Conservation (phyloP, 2,329 filamentous ascomycete genomes). For the Trichophaea hybrida region DNA sequence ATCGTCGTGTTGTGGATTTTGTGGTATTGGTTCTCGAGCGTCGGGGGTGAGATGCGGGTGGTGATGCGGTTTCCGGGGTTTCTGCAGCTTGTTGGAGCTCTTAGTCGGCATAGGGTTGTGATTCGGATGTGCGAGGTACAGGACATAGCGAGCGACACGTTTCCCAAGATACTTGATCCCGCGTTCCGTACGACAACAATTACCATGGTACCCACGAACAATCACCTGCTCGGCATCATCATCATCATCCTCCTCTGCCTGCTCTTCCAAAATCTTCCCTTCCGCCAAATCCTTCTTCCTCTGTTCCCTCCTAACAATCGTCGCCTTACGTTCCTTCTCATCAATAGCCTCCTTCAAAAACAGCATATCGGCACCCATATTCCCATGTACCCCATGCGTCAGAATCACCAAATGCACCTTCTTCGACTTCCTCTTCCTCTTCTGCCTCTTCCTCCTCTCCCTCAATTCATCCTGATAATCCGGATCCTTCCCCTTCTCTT, state of each 20-base stretch:
- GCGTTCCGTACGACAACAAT: slow-evolving; percentile 78
- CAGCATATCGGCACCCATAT: slow-evolving; percentile 89
- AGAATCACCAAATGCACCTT: slow-evolving; percentile 82
- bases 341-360: slow-evolving; percentile 97
- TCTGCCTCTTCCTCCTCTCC: slow-evolving; percentile 25
- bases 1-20: slow-evolving; percentile 16
- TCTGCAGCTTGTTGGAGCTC: slow-evolving; percentile 29
- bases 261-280: slow-evolving; percentile 16
- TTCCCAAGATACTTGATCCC: slow-evolving; percentile 97
- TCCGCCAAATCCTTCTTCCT: slow-evolving; percentile 24
- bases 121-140: slow-evolving; percentile 83
- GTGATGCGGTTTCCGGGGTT: slow-evolving; percentile 13
- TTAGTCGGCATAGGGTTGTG: slow-evolving; percentile 61
- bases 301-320: slow-evolving; percentile 35
- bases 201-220: slow-evolving; percentile 77
- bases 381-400: slow-evolving; percentile 91
- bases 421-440: slow-evolving; percentile 45
- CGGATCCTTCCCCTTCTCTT: slow-evolving; percentile 19
- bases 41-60: slow-evolving; percentile 16
- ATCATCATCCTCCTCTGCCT: slow-evolving; percentile 29
- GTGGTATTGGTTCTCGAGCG: slow-evolving; percentile 1
- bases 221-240: slow-evolving; percentile 69
- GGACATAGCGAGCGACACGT: slow-evolving; percentile 75
- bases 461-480: slow-evolving; percentile 32
- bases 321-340: slow-evolving; percentile 42